These are phyloP conservation scores for Apiotrichum gamsii DNA, from an alignment of 1,284 basidiomycete genomes.

Conservation along the genomic window DNA sequence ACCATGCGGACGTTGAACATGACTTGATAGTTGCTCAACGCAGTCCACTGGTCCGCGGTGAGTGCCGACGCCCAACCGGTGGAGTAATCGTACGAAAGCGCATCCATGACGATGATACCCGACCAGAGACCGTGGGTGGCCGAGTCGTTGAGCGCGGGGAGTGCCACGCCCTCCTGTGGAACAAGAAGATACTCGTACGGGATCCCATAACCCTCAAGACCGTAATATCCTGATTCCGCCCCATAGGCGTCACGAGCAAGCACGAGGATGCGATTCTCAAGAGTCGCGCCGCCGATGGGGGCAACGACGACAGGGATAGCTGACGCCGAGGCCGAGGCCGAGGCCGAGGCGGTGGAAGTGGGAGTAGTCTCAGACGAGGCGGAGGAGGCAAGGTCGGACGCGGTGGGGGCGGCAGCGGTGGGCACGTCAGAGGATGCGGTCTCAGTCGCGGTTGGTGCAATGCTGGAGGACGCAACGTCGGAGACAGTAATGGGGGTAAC, in stretches of 20 bases:
- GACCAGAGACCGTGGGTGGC: conserved; percentile 4
- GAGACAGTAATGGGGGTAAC: too few species aligned
- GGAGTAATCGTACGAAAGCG: not conserved
- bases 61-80: conserved; percentile 1
- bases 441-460: too few species aligned
- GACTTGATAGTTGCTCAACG: conserved; percentile 3
- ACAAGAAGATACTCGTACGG: conserved; percentile 3
- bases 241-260: not conserved
- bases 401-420: too few species aligned
- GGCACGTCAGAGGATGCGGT: too few species aligned
- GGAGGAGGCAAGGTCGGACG: too few species aligned
- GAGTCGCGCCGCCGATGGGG: conserved; percentile 2
- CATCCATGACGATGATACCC: conserved; percentile 6
- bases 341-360: not conserved
- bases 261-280: conserved; percentile 4
- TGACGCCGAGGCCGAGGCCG: not conserved
- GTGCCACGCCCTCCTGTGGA: not conserved
- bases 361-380: too few species aligned
- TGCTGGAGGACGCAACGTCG: too few species aligned
- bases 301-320: not conserved
- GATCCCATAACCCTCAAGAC: conserved; percentile 5
- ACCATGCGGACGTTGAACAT: conserved; percentile 6
- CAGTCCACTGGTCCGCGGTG: conserved; percentile 4
- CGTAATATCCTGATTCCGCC: not conserved
- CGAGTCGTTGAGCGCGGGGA: not conserved